Percentiles rank a stretch among this genome's conserved stretches.
These are phyloP conservation scores for Colletotrichum sp. DNA, from an alignment of 2,329 filamentous ascomycete species.

Conservation along the genomic window DNA sequence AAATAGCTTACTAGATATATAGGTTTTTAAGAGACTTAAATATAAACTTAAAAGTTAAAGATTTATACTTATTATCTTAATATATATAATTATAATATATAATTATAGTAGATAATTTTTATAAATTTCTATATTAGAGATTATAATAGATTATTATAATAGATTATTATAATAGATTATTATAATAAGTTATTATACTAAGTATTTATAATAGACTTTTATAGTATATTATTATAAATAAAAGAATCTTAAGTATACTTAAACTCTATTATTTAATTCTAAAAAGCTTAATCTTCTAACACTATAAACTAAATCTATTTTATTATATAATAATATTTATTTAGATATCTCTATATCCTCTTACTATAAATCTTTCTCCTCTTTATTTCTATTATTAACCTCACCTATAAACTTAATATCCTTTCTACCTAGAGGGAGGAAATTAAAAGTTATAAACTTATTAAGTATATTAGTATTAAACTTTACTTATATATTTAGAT, in stretches of 20 bases:
- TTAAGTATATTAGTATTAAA: background rate
- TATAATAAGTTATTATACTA: no score
- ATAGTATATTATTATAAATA: background rate
- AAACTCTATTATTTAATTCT: background rate
- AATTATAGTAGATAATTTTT: no score
- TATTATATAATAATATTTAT: no score
- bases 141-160: background rate
- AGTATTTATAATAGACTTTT: background rate
- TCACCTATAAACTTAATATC: background rate
- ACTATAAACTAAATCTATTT: no score
- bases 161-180: no score
- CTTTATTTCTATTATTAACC: no score
- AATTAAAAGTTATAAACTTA: background rate
- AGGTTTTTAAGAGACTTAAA: background rate
- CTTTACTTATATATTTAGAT: background rate
- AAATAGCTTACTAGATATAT: background rate
- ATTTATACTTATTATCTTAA: no score
- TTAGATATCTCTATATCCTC: no score
- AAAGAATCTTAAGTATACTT: background rate
- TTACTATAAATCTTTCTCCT: accelerated
- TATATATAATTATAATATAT: no score
- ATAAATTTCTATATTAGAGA: no score
- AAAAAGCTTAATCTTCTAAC: background rate
- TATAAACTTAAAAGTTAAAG: background rate
- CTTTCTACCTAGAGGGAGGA: background rate